These are phyloP conservation scores for Phytophthora idaei DNA, from an alignment of 352 stramenopile genomes.

Conservation along the genomic window DNA sequence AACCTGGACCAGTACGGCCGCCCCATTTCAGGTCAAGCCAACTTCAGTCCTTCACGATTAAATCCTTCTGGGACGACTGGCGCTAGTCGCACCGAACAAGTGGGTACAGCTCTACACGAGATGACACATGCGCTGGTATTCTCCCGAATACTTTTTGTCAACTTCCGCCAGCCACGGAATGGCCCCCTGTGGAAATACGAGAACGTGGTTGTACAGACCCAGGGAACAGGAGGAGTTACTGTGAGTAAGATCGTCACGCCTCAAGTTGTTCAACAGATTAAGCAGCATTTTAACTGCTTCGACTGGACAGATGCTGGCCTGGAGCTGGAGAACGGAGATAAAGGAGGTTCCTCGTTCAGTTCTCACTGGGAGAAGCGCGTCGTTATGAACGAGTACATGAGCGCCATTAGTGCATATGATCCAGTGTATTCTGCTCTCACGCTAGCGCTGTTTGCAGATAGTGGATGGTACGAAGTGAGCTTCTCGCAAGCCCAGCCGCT, in stretches of 20 bases:
- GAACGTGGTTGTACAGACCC: constrained; percentile 65
- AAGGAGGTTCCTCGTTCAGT: constrained; percentile 62
- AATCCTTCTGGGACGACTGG: constrained; percentile 46
- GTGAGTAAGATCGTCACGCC: constrained; percentile 82
- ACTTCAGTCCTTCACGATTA: constrained; percentile 73
- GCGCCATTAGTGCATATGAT: constrained; percentile 73
- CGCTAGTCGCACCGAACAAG: constrained; percentile 58
- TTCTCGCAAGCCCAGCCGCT: constrained; percentile 65
- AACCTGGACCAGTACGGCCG: constrained; percentile 81
- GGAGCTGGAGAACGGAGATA: constrained; percentile 78
- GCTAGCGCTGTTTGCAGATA: constrained; percentile 81
- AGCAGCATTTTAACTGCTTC: constrained; percentile 81
- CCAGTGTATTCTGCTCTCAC: constrained; percentile 77
- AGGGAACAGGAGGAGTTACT: constrained; percentile 49
- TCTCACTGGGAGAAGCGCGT: constrained; percentile 88
- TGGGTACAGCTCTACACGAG: constrained; percentile 80
- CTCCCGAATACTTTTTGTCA: constrained; percentile 58
- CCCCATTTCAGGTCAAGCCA: constrained; percentile 82
- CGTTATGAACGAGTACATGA: constrained; percentile 88
- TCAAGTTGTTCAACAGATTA: constrained; percentile 63
- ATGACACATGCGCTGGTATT: constrained; percentile 87
- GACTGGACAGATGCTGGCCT: constrained; percentile 65
- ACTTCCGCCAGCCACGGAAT: constrained; percentile 72
- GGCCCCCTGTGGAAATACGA: constrained; percentile 58
- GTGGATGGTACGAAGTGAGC: constrained; percentile 78